phyloP scores from a whole-genome alignment of 345 rosid genomes.

The Cochlearia excelsa region DNA sequence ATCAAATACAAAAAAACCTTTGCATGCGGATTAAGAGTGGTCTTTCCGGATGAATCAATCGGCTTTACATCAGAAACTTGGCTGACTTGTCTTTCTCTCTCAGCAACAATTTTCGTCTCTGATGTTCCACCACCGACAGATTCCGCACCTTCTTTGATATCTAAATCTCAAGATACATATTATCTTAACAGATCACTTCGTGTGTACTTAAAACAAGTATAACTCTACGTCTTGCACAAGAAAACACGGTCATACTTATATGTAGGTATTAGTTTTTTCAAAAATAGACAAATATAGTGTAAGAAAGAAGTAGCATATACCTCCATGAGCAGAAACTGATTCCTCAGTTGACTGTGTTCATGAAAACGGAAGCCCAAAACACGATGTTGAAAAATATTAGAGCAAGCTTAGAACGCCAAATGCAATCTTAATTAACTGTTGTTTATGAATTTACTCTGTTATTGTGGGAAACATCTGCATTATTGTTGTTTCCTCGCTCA shows the following conservation, averaged over 20 bases:
- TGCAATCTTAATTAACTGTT: constrained; percentile 9
- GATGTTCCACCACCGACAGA: constrained; percentile 35
- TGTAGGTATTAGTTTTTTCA: no score
- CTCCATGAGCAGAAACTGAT: no score
- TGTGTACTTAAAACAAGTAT: no score
- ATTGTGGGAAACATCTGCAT: constrained; percentile 17
- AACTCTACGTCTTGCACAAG: no score
- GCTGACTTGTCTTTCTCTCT: constrained; percentile 47
- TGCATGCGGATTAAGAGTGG: neutral
- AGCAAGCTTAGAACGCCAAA: constrained; percentile 10
- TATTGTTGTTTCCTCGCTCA: constrained; percentile 28
- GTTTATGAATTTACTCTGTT: constrained; percentile 31
- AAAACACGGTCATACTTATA: no score
- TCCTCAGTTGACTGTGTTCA: no score
- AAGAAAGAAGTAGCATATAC: no score
- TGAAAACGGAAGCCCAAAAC: constrained; percentile 1
- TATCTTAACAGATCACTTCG: constrained; percentile 1
- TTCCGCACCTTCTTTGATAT: constrained; percentile 42
- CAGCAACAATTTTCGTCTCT: constrained; percentile 41
- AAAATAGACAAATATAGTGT: no score
- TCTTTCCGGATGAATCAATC: neutral
- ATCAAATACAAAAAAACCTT: neutral
- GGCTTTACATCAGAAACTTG: constrained; percentile 30
- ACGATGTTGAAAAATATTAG: constrained; percentile 10
- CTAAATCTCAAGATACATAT: constrained; percentile 24